Conservation (phyloP, 1,139 yeast species). For the Zygosaccharomyces pseudobailii region DNA sequence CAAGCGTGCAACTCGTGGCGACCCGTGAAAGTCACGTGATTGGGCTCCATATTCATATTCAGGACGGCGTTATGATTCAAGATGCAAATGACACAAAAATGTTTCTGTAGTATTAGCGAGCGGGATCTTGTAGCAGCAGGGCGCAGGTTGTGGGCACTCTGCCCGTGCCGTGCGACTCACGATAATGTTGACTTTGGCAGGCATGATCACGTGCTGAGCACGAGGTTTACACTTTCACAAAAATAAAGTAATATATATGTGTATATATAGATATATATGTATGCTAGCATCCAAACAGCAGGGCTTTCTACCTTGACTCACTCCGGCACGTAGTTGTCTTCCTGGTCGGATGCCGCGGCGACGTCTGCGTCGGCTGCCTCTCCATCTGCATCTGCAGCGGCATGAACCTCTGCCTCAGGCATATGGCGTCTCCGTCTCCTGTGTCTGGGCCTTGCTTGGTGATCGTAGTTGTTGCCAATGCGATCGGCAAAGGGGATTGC, state of each 20-base stretch:
- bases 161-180: no score
- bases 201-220: no score
- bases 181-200: no score
- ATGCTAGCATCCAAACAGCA: no score
- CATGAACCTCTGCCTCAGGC: constrained; percentile 9
- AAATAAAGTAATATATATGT: no score
- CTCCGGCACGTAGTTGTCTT: constrained; percentile 21
- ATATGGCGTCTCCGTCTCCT: constrained; percentile 8
- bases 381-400: constrained; percentile 2
- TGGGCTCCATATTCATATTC: neutral
- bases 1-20: constrained; percentile 19
- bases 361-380: neutral
- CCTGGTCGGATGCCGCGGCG: constrained; percentile 11
- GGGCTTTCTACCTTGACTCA: constrained; percentile 1
- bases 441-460: constrained; percentile 11
- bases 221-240: no score
- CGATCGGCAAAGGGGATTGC: constrained; percentile 32
- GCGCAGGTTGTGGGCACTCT: neutral
- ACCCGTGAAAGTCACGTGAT: neutral
- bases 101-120: neutral
- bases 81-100: neutral
- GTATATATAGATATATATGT: no score
- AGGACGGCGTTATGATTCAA: neutral
- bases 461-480: constrained; percentile 21
- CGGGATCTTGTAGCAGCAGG: neutral